A percentile compares a stretch with the other conserved stretches of the same genome.
phyloP scores from a whole-genome alignment of 371 early-diverging fungal genomes.

The Syncephalis fuscata region DNA sequence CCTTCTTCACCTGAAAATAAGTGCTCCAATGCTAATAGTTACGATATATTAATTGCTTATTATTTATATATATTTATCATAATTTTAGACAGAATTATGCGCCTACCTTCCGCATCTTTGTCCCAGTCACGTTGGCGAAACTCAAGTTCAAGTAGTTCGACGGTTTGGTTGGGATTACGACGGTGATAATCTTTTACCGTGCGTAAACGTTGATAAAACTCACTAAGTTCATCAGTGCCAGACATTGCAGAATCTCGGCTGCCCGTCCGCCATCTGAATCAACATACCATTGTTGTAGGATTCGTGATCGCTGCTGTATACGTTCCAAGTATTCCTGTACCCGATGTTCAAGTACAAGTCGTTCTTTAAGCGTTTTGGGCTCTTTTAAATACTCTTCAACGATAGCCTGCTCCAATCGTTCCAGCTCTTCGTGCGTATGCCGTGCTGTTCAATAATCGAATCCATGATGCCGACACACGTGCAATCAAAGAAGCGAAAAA shows the following conservation, averaged over 20 bases:
- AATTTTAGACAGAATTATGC: background rate
- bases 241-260: constrained; percentile 56
- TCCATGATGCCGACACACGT: constrained; percentile 10
- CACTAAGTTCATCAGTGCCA: constrained; percentile 53
- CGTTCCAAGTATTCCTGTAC: constrained; percentile 53
- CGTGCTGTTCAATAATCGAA: constrained; percentile 17
- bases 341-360: constrained; percentile 62
- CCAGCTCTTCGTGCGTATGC: constrained; percentile 76
- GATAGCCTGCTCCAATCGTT: constrained; percentile 76
- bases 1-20: constrained; percentile 87
- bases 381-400: constrained; percentile 65
- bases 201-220: constrained; percentile 75
- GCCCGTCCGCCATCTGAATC: constrained; percentile 62
- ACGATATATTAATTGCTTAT: background rate
- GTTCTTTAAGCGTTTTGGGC: constrained; percentile 32
- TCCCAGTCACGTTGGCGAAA: constrained; percentile 24
- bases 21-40: constrained; percentile 43
- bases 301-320: constrained; percentile 45
- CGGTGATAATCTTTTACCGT: constrained; percentile 71
- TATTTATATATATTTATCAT: background rate
- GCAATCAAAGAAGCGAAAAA: too few relatives aligned
- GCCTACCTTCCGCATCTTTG: constrained; percentile 29
- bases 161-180: constrained; percentile 59
- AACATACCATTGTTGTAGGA: constrained; percentile 37
- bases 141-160: constrained; percentile 66